Percentiles rank a stretch among this genome's conserved stretches.
phyloP scores from a whole-genome alignment of 176 grass and related monocot species.

The Bonia amplexicaulis region DNA sequence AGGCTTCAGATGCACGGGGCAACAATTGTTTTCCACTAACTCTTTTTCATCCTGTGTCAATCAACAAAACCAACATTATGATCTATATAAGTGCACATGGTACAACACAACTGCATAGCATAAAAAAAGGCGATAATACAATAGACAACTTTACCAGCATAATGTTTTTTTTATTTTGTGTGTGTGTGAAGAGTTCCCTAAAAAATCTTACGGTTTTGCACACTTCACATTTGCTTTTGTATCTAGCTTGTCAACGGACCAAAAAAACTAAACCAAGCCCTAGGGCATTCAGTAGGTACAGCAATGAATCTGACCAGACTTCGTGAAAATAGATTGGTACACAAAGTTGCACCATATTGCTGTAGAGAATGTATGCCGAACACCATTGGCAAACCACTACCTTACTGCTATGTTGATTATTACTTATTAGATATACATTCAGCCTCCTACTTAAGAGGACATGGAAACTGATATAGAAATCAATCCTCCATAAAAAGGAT shows the following conservation, averaged over 20 bases:
- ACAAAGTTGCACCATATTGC: background rate
- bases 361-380: background rate
- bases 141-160: background rate
- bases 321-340: background rate
- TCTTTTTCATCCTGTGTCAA: conserved; percentile 89
- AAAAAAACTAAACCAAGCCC: background rate
- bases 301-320: background rate
- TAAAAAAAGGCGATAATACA: background rate
- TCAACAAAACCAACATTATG: conserved; percentile 13
- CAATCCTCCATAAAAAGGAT: background rate
- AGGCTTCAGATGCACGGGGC: conserved; percentile 86
- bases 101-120: background rate
- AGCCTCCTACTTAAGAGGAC: background rate
- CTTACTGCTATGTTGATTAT: background rate
- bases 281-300: background rate
- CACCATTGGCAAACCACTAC: background rate
- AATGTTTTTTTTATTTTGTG: background rate
- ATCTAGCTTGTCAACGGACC: background rate
- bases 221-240: background rate
- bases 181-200: background rate
- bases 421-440: background rate
- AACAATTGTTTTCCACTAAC: conserved; percentile 70
- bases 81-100: background rate
- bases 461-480: background rate
- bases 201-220: background rate